Base-by-base conservation (phyloP, 2,329 filamentous ascomycete species). In the Cladophialophora yegresii region DNA sequence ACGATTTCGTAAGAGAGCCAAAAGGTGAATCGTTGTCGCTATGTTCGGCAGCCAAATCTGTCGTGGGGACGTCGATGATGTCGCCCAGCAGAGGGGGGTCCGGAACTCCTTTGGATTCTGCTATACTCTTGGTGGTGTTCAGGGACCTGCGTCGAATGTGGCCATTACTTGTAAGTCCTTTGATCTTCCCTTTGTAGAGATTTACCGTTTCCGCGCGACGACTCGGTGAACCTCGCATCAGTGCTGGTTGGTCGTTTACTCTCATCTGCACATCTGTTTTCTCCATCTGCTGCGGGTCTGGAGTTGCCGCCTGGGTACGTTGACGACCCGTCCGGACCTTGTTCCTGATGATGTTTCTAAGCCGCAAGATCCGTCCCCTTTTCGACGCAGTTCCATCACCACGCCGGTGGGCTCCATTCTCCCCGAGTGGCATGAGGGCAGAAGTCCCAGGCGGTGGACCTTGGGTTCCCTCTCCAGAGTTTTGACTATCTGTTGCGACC, bases 1-100 rank as follows among this genome's bases (percentile, higher is more conserved):
- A 71, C 4, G 69, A 69, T 57, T 64, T 64, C 33, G 66, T 71
- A 32, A 71, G 57, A 16, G 67, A 71, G 4, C 61, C 64, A 63
- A 67, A 64, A 4, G 54, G 61, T n/a, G 63, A 68, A 23, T 66
- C 66, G 53, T 59, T 57, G 23, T 68, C 66, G 40, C 58, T 61
- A 20, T 60, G 57, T 43, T 66, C 63, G 49, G 28, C 22, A 33
- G 33, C 28, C 2, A 54, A 47, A 57, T 70, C 62, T 30, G 63
- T 51, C 49, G 58, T 33, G 43, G 32, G 53, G 12, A 54, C 13
- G 49, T 55, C 36, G 5, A 55, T 64, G 51, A 66, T 53, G 36
- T 62, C 50, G 32, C 57, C 36, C 32, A 68, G 66, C 36, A 66
- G 63, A 60, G 66, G 66, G 49, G 63, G 58, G 45, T 59, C 30